These are phyloP conservation scores for Daldinia grandis DNA, from an alignment of 495 filamentous ascomycete genomes.

Conservation along the genomic window DNA sequence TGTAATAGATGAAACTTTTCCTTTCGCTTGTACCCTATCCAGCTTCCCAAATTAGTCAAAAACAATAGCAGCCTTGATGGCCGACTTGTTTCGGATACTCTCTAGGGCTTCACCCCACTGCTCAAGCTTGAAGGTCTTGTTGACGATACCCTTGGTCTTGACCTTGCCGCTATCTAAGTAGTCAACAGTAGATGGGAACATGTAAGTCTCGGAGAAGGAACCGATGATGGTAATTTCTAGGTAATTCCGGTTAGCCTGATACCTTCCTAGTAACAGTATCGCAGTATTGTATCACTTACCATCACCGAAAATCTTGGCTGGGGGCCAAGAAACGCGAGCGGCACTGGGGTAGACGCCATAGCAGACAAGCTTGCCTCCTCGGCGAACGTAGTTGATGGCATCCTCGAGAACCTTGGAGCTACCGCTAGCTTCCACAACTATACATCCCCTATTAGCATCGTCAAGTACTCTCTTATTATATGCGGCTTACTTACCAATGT, in stretches of 20 bases:
- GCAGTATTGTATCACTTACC: slow-evolving; percentile 27
- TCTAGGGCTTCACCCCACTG: slow-evolving; percentile 63
- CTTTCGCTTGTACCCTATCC: slow-evolving; percentile 3
- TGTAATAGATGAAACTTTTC: slow-evolving; percentile 1
- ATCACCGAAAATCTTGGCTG: slow-evolving; percentile 67
- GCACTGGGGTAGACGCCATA: slow-evolving; percentile 70
- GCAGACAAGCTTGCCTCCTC: slow-evolving; percentile 74
- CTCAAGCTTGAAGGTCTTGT: slow-evolving; percentile 62
- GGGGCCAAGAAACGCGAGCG: slow-evolving; percentile 69
- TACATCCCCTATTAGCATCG: slow-evolving; percentile 23
- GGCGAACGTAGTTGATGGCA: slow-evolving; percentile 71
- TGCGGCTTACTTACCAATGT: slow-evolving; percentile 60
- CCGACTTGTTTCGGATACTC: slow-evolving; percentile 69
- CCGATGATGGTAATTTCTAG: slow-evolving; percentile 74
- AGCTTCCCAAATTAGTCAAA: slow-evolving; percentile 60
- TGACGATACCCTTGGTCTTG: slow-evolving; percentile 64
- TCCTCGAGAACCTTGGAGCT: slow-evolving; percentile 73
- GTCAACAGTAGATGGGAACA: slow-evolving; percentile 76
- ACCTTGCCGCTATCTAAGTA: slow-evolving; percentile 73
- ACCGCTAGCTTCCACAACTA: slow-evolving; percentile 66
- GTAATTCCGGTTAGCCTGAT: slow-evolving; percentile 47
- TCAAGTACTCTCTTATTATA: slow-evolving; percentile 23
- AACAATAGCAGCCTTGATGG: slow-evolving; percentile 75
- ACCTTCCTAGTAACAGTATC: background rate
- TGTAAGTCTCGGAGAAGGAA: slow-evolving; percentile 74